Percentiles rank a stretch among this genome's conserved stretches.
Conservation (phyloP, 768 basidiomycete species). For the Myochromella boudieri region DNA sequence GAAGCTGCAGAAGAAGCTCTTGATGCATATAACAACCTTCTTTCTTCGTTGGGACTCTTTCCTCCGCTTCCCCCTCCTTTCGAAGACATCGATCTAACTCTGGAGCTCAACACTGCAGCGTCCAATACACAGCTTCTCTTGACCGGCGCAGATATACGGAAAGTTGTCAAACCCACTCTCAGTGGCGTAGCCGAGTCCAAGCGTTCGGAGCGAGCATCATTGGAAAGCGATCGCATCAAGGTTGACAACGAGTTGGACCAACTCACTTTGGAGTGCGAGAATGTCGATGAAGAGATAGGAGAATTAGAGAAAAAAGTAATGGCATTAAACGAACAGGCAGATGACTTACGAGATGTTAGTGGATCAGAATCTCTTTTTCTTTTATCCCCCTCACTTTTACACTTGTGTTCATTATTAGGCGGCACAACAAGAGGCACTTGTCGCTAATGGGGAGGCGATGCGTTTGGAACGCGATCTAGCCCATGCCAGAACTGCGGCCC, state of each 20-base stretch:
- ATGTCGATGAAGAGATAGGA: slow-evolving; percentile 73
- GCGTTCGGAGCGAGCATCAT: slow-evolving; percentile 61
- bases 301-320: slow-evolving; percentile 75
- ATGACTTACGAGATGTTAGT: slow-evolving; percentile 78
- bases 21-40: slow-evolving; percentile 73
- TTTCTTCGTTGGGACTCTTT: slow-evolving; percentile 74
- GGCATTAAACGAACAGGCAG: slow-evolving; percentile 71
- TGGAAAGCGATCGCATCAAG: slow-evolving; percentile 78
- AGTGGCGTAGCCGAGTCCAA: slow-evolving; percentile 70
- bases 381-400: not conserved
- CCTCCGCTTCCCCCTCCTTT: slow-evolving; percentile 73
- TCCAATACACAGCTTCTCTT: slow-evolving; percentile 70
- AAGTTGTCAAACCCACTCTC: slow-evolving; percentile 75
- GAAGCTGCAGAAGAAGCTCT: slow-evolving; percentile 82
- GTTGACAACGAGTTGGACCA: slow-evolving; percentile 85
- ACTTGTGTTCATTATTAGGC: slow-evolving; percentile 41
- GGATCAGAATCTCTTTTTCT: slow-evolving; percentile 3
- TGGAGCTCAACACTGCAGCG: slow-evolving; percentile 80
- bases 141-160: slow-evolving; percentile 67
- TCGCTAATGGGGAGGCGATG: slow-evolving; percentile 63
- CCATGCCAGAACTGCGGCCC: slow-evolving; percentile 71
- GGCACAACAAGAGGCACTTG: slow-evolving; percentile 71
- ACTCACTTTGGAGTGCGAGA: slow-evolving; percentile 74
- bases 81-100: slow-evolving; percentile 69
- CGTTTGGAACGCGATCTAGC: slow-evolving; percentile 72